These are phyloP conservation scores for Talaromyces pinophilus DNA, from an alignment of 2,329 filamentous ascomycete species.

Conservation along the genomic window DNA sequence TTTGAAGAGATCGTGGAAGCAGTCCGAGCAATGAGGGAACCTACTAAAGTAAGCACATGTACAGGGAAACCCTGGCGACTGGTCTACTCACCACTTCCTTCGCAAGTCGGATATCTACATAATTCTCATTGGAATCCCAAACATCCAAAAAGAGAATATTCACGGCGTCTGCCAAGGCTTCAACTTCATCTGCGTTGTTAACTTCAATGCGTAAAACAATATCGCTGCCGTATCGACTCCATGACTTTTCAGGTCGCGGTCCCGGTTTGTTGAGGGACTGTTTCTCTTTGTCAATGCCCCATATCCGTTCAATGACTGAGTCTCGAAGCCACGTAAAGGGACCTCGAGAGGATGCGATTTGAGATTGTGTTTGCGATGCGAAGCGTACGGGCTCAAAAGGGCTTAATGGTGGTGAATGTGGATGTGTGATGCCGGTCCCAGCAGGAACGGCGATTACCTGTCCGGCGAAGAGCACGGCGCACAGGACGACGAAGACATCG, in stretches of 20 bases:
- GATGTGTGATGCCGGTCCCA: conserved; percentile 36
- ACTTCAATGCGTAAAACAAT: conserved; percentile 90
- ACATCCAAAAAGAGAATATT: conserved; percentile 81
- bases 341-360: conserved; percentile 32
- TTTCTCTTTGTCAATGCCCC: conserved; percentile 38
- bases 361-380: conserved; percentile 33
- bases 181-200: conserved; percentile 66
- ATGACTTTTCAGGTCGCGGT: conserved; percentile 33
- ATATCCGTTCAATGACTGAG: conserved; percentile 47
- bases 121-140: conserved; percentile 80
- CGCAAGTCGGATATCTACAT: conserved; percentile 79
- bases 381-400: conserved; percentile 35
- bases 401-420: conserved; percentile 28
- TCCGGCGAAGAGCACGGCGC: conserved; percentile 25
- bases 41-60: conserved; percentile 38
- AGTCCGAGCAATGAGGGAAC: conserved; percentile 73
- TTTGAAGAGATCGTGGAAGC: conserved; percentile 71
- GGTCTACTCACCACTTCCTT: conserved; percentile 66
- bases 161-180: conserved; percentile 70
- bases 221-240: conserved; percentile 69
- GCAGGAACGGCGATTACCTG: conserved; percentile 37
- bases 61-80: not conserved
- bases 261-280: conserved; percentile 27
- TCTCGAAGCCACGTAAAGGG: conserved; percentile 45
- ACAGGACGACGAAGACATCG: conserved; percentile 26